Percentiles rank a stretch among this genome's conserved stretches.
Evolutionary conservation across 2,329 filamentous ascomycete species (phyloP).

Genomic region (Coniochaeta sp.): DNA sequence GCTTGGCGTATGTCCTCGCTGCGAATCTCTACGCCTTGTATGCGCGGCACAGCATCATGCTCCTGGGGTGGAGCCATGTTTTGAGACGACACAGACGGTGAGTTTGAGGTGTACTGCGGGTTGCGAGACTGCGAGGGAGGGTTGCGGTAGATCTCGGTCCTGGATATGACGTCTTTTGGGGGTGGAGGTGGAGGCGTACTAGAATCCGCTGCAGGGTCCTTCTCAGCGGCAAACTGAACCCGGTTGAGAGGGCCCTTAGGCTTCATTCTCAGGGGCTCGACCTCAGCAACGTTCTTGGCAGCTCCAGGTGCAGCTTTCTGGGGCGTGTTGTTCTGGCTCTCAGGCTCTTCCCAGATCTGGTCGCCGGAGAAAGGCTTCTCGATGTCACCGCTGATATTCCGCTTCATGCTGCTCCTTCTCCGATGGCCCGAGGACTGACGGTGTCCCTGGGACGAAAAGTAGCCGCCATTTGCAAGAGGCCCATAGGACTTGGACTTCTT

Average conservation of each 20-base stretch:
- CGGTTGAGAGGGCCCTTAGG: constrained; percentile 58
- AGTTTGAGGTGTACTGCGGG: constrained; percentile 69
- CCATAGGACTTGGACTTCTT: constrained; percentile 30
- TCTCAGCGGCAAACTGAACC: constrained; percentile 45
- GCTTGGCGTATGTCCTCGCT: constrained; percentile 83
- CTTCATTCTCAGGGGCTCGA: constrained; percentile 47
- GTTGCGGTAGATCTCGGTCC: constrained; percentile 69
- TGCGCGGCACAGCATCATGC: constrained; percentile 46
- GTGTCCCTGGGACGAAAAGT: constrained; percentile 20
- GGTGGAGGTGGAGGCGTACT: constrained; percentile 24
- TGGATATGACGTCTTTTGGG: constrained; percentile 31
- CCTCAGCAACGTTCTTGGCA: constrained; percentile 10
- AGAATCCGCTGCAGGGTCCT: constrained; percentile 27
- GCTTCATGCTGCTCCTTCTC: constrained; percentile 57
- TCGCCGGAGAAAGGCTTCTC: constrained; percentile 63
- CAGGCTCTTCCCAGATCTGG: constrained; percentile 85
- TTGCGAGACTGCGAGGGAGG: constrained; percentile 77
- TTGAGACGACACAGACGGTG: constrained; percentile 22
- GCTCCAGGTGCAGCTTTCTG: constrained; percentile 17
- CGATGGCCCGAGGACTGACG: constrained; percentile 26
- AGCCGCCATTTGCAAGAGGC: constrained; percentile 25
- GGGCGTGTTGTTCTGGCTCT: constrained; percentile 28
- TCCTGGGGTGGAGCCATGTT: constrained; percentile 14
- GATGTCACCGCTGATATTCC: constrained; percentile 63
- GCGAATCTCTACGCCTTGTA: constrained; percentile 76